Percentiles rank a stretch among this genome's conserved stretches.
These are phyloP conservation scores for Stephania cephalantha DNA, from an alignment of 164 flowering plant genomes.

Conservation along the genomic window DNA sequence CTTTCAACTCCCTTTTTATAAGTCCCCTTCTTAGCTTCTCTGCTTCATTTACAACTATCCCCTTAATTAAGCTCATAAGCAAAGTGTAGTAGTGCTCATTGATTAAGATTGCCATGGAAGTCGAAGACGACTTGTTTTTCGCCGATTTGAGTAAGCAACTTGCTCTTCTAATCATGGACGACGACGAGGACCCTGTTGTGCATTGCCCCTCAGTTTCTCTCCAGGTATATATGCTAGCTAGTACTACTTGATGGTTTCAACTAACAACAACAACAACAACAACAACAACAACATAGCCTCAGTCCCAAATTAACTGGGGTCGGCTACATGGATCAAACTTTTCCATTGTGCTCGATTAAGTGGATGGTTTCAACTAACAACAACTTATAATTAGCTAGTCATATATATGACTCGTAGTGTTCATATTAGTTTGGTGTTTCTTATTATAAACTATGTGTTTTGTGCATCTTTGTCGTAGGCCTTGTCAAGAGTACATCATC, in stretches of 20 bases:
- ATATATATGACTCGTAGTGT: too few relatives aligned
- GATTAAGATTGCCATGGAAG: conserved; percentile 26
- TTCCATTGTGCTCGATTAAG: too few relatives aligned
- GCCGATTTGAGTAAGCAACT: conserved; percentile 75
- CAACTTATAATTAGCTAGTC: too few relatives aligned
- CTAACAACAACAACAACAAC: too few relatives aligned
- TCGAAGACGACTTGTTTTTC: conserved; percentile 67
- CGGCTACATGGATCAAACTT: too few relatives aligned
- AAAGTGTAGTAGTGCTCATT: not conserved
- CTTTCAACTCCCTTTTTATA: not conserved
- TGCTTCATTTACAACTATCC: not conserved
- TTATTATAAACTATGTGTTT: conserved; percentile 3
- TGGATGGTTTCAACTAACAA: too few relatives aligned
- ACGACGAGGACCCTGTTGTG: conserved; percentile 34
- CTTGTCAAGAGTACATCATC: conserved; percentile 27
- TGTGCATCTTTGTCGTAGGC: conserved; percentile 23
- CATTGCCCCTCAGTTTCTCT: conserved; percentile 44
- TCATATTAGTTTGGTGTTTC: not conserved
- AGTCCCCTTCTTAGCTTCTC: not conserved
- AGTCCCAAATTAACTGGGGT: too few relatives aligned
- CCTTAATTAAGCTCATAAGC: conserved; percentile 1
- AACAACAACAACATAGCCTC: too few relatives aligned
- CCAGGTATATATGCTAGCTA: conserved; percentile 32
- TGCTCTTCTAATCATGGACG: conserved; percentile 79
- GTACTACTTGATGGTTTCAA: too few relatives aligned